phyloP scores from a whole-genome alignment of 768 basidiomycete species.

The Boletus patriciae region DNA sequence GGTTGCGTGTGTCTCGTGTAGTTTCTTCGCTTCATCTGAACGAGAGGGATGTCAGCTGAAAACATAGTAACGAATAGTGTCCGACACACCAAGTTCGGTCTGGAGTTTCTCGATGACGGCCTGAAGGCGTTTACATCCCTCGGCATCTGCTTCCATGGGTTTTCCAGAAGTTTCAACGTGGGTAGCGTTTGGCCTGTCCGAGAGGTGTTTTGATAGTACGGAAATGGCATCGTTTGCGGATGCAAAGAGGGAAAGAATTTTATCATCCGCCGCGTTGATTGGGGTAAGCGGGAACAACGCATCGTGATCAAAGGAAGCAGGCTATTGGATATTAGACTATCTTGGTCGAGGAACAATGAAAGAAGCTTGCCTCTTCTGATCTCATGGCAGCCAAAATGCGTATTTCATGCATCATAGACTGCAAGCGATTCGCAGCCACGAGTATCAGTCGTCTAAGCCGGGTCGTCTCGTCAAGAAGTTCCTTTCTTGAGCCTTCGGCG shows the following conservation, averaged over 20 bases:
- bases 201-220: constrained; percentile 31
- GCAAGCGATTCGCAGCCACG: constrained; percentile 63
- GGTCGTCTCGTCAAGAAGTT: constrained; percentile 64
- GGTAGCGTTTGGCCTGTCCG: constrained; percentile 11
- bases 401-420: constrained; percentile 51
- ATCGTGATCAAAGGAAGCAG: constrained; percentile 45
- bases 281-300: constrained; percentile 55
- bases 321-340: constrained; percentile 35
- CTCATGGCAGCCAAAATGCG: constrained; percentile 40
- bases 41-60: constrained; percentile 8
- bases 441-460: constrained; percentile 60
- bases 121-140: constrained; percentile 52
- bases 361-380: constrained; percentile 47
- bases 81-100: constrained; percentile 55
- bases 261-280: constrained; percentile 48
- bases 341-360: neutral
- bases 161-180: constrained; percentile 17
- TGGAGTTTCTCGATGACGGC: constrained; percentile 50
- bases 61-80: neutral
- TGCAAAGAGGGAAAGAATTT: constrained; percentile 44
- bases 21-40: constrained; percentile 50
- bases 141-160: constrained; percentile 29
- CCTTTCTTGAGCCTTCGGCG: constrained; percentile 63
- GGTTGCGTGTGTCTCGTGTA: constrained; percentile 40
- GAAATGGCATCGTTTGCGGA: constrained; percentile 40